Conservation (phyloP, 495 filamentous ascomycete species). For the Penicillium angulare region DNA sequence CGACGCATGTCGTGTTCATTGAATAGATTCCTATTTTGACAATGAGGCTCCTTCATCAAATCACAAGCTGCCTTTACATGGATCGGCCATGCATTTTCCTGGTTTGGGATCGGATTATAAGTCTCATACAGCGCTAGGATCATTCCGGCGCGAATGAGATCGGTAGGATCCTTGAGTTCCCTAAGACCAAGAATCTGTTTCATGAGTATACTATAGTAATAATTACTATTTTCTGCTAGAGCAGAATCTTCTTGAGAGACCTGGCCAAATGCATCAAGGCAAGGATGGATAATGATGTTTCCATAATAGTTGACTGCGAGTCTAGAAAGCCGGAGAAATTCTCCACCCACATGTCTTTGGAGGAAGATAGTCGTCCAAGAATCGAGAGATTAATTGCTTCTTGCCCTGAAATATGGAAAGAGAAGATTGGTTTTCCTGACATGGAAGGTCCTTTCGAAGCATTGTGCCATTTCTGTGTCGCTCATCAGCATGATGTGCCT, state of each 20-base stretch:
- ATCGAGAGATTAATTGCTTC: not conserved
- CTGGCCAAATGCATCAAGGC: not conserved
- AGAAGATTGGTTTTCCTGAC: not conserved
- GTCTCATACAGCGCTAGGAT: not conserved
- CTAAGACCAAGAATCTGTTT: not conserved
- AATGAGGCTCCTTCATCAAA: not conserved
- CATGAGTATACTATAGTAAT: not conserved
- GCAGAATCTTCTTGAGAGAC: not conserved
- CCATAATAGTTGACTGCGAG: not conserved
- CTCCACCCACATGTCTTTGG: not conserved
- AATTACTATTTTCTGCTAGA: not conserved
- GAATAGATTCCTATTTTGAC: not conserved
- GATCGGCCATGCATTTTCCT: not conserved
- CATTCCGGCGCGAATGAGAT: not conserved
- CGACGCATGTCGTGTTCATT: not conserved
- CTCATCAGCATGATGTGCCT: not conserved
- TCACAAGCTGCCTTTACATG: not conserved
- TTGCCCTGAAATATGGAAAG: not conserved
- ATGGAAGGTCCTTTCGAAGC: not conserved
- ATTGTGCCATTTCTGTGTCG: not conserved
- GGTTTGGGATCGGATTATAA: not conserved
- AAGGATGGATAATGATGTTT: not conserved
- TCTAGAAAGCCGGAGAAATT: not conserved
- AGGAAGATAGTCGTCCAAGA: not conserved
- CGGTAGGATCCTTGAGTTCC: not conserved